A percentile compares a stretch with the other conserved stretches of the same genome.
Evolutionary conservation across 23 red algal genomes (phyloP).

Genomic region (Rhodosorus marinus): DNA sequence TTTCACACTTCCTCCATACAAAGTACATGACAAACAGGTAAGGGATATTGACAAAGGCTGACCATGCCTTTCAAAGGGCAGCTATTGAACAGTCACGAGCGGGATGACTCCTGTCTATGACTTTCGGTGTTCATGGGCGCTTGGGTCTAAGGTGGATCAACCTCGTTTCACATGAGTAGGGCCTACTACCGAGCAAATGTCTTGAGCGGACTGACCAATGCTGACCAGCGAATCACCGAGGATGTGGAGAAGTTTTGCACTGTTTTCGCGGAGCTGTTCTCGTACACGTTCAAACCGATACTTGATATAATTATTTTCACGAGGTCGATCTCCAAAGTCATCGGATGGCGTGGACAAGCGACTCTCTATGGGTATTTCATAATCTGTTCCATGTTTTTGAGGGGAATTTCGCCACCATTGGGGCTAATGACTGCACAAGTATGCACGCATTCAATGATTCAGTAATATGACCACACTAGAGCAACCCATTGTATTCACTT

Average conservation of each 20-base stretch:
- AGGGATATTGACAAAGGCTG: no score
- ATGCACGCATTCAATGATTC: no score
- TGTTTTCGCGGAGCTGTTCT: constrained; percentile 49
- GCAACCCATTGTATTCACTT: no score
- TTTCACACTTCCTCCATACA: constrained; percentile 27
- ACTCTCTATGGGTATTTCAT: constrained; percentile 55
- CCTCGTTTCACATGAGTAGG: no score
- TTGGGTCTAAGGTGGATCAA: no score
- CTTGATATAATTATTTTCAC: constrained; percentile 57
- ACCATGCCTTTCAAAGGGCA: no score
- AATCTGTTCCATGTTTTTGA: constrained; percentile 10
- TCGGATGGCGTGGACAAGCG: constrained; percentile 51
- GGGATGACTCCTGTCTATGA: no score
- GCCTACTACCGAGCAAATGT: constrained; percentile 49
- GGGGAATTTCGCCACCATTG: constrained; percentile 40
- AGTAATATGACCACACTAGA: no score
- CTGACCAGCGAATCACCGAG: constrained; percentile 57
- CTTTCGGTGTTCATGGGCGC: no score
- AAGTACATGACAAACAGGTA: constrained; percentile 19
- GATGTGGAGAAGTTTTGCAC: constrained; percentile 70
- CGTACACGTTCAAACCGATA: constrained; percentile 59
- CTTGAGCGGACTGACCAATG: constrained; percentile 11
- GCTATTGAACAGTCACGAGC: no score
- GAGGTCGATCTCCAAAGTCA: constrained; percentile 18
- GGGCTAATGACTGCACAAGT: constrained; percentile 51